Conservation (phyloP, 768 basidiomycete genomes). For the Lentinula sp. region DNA sequence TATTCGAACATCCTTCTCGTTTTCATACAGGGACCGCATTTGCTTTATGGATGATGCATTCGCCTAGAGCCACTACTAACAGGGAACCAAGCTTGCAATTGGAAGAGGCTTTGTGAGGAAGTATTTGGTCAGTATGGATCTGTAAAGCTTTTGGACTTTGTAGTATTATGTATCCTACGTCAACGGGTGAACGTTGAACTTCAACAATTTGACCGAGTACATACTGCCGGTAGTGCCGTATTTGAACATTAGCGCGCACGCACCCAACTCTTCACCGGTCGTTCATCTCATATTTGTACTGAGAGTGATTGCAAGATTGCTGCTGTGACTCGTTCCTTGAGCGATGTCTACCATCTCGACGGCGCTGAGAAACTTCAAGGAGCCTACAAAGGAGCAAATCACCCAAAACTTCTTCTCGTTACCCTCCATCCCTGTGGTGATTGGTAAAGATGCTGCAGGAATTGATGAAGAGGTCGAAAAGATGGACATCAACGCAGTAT, state of each 20-base stretch:
- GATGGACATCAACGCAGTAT: conserved; percentile 87
- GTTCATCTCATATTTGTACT: too few relatives aligned
- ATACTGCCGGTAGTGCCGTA: too few relatives aligned
- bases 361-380: conserved; percentile 86
- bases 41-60: conserved; percentile 4
- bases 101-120: background rate
- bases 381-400: conserved; percentile 84
- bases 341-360: conserved; percentile 81
- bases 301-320: too few relatives aligned
- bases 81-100: too few relatives aligned
- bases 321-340: background rate
- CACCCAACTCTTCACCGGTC: too few relatives aligned
- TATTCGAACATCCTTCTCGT: background rate
- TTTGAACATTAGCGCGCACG: too few relatives aligned
- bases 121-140: too few relatives aligned
- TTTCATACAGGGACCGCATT: background rate
- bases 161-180: too few relatives aligned
- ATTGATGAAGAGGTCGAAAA: conserved; percentile 41
- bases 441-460: conserved; percentile 17
- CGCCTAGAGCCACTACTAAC: background rate
- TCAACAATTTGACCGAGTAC: too few relatives aligned
- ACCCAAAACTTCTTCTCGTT: conserved; percentile 85
- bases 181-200: too few relatives aligned
- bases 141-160: too few relatives aligned
- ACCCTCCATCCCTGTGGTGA: conserved; percentile 31